These are phyloP conservation scores for Lachancea lanzarotensis DNA, from an alignment of 805 yeast genomes.

Conservation along the genomic window DNA sequence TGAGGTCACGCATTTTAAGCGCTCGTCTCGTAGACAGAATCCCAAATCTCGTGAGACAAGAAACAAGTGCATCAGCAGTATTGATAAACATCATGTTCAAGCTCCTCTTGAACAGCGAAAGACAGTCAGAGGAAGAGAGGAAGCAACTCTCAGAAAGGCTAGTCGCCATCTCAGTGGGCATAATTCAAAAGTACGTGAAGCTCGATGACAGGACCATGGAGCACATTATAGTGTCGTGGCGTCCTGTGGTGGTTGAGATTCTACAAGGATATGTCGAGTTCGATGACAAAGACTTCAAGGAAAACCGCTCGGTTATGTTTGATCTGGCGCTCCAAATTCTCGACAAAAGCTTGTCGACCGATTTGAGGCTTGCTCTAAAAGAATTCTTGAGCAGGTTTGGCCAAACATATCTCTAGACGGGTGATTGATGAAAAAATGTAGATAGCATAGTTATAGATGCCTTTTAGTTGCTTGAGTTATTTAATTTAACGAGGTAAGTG, in stretches of 20 bases:
- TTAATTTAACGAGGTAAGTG: not conserved
- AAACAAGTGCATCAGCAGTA: constrained; percentile 83
- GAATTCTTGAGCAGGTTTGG: constrained; percentile 54
- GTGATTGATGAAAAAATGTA: not conserved
- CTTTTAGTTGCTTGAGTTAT: too few species aligned
- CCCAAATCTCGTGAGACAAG: constrained; percentile 89
- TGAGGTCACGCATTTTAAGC: constrained; percentile 83
- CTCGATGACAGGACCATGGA: constrained; percentile 71
- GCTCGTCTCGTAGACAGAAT: constrained; percentile 87
- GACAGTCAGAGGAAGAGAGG: constrained; percentile 41
- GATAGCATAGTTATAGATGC: not conserved
- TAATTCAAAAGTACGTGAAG: constrained; percentile 61
- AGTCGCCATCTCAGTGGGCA: constrained; percentile 63
- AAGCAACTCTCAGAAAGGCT: constrained; percentile 39
- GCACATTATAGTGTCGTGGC: constrained; percentile 77
- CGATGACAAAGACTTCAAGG: constrained; percentile 62
- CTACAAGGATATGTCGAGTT: constrained; percentile 75
- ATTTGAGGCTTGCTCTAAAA: constrained; percentile 54
- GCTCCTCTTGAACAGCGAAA: constrained; percentile 42
- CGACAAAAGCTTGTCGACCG: constrained; percentile 54
- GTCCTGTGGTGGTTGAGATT: constrained; percentile 87
- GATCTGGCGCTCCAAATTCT: constrained; percentile 51
- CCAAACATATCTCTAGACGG: constrained; percentile 35
- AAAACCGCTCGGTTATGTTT: constrained; percentile 55
- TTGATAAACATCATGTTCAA: constrained; percentile 74